A percentile compares a stretch with the other conserved stretches of the same genome.
Evolutionary conservation across 768 basidiomycete species (phyloP).

Genomic region (Termitomyces sp.): DNA sequence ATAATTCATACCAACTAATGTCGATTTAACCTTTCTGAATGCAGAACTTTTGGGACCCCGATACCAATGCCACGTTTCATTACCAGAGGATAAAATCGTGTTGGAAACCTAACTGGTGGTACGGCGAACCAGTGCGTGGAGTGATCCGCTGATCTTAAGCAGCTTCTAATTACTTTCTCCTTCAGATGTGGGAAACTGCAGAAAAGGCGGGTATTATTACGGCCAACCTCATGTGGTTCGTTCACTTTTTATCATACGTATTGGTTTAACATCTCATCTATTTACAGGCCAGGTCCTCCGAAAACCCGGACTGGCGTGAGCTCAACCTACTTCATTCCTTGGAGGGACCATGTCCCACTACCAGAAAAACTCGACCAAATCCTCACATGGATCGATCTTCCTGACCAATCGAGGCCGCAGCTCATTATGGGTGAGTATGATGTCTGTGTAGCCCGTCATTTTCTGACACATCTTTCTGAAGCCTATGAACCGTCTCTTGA

Average conservation of each 20-base stretch:
- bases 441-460: conserved; percentile 8
- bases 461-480: conserved; percentile 20
- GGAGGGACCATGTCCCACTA: conserved; percentile 66
- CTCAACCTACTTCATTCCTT: conserved; percentile 76
- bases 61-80: conserved; percentile 53
- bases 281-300: conserved; percentile 75
- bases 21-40: neutral
- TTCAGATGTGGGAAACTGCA: conserved; percentile 88
- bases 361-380: conserved; percentile 72
- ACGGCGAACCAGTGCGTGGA: conserved; percentile 70
- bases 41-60: conserved; percentile 87
- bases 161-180: neutral
- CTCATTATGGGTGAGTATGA: conserved; percentile 57
- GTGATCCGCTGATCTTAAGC: neutral
- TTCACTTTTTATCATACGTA: conserved; percentile 1
- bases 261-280: neutral
- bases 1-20: neutral
- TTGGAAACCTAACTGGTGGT: conserved; percentile 78
- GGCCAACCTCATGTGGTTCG: conserved; percentile 91
- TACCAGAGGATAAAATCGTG: conserved; percentile 59
- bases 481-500: conserved; percentile 84
- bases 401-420: conserved; percentile 64
- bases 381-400: conserved; percentile 78
- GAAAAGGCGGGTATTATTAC: conserved; percentile 64
- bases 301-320: conserved; percentile 56